Evolutionary conservation across 2,329 filamentous ascomycete genomes (phyloP), one percentile per base, ranked within the genome.

Genomic region (Aspergillus fumigatiaffinis): DNA sequence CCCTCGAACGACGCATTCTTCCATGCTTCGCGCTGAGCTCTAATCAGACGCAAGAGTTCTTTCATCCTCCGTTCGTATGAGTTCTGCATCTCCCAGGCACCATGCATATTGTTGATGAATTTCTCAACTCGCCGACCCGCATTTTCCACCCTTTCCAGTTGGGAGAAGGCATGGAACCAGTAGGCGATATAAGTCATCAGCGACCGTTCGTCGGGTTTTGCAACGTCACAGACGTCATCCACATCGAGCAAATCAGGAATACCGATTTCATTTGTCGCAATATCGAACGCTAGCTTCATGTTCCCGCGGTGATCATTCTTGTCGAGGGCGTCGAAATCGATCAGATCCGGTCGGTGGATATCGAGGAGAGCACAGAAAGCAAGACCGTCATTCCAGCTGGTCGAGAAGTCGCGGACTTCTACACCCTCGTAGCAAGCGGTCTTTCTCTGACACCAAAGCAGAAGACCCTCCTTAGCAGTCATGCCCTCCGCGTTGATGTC

Each of bases 161-260:
- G 93, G 29, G 93, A 97, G 74, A 99, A 99, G 66, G 94, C 94
- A 72, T 99, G 94, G 83, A 99, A 99, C 94, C 94, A 99, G 80
- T 99, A 99, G 63, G 94, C 94, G 68, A 99, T 99, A 75, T 99
- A 99, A 0, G 94, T 99, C 94, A 99, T 99, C 72, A 99, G 82
- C 73, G 90, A 95, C 67, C 91, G 88, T 76, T 99, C 94, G 73
- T 99, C 94, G 25, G 94, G 94, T 77, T 94, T 95, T 25, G 92
- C 84, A 28, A 99, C 93, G 72, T 99, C 94, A 73, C 91, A 96
- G 21, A 99, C 94, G 79, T 99, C 94, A 76, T 99, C 94, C 14
- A 97, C 94, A 73, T 99, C 94, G 58, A 99, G 84, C 72, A 99
- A 81, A 68, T 93, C 91, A 17, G 94, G 94, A 58, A 99, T 99